These are phyloP conservation scores for Eustoma russellianum DNA, from an alignment of 257 asterid species.

Conservation along the genomic window DNA sequence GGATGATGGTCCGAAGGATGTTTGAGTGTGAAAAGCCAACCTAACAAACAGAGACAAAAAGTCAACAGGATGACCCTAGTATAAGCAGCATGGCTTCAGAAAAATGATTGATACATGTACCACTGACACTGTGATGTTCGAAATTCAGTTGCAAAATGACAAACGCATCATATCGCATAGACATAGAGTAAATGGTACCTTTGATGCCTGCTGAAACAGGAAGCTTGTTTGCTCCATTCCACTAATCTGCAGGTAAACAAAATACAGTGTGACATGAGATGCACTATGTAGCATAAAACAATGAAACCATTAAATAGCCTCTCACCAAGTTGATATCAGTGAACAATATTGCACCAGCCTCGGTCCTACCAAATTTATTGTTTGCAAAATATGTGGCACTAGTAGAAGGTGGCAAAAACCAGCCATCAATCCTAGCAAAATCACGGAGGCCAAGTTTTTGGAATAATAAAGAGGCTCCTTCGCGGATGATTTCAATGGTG, in stretches of 20 bases:
- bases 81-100: background rate
- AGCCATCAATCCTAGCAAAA: slow-evolving; percentile 92
- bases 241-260: slow-evolving; percentile 47
- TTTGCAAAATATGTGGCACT: slow-evolving; percentile 37
- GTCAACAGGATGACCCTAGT: background rate
- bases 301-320: slow-evolving; percentile 6
- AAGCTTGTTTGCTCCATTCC: slow-evolving; percentile 97
- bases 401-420: slow-evolving; percentile 65
- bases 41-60: slow-evolving; percentile 17
- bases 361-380: slow-evolving; percentile 54
- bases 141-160: background rate
- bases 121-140: background rate
- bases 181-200: slow-evolving; percentile 34
- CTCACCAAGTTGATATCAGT: slow-evolving; percentile 88
- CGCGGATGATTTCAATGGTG: slow-evolving; percentile 50
- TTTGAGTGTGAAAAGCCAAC: slow-evolving; percentile 92
- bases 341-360: slow-evolving; percentile 57
- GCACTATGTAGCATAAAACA: slow-evolving; percentile 7
- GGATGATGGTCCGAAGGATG: slow-evolving; percentile 64
- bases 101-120: background rate
- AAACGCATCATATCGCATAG: background rate
- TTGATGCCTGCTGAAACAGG: slow-evolving; percentile 87
- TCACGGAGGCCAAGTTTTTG: slow-evolving; percentile 71
- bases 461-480: slow-evolving; percentile 75
- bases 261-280: slow-evolving; percentile 9